These are phyloP conservation scores for Fusarium sororula DNA, from an alignment of 2,329 filamentous ascomycete genomes.

Conservation along the genomic window DNA sequence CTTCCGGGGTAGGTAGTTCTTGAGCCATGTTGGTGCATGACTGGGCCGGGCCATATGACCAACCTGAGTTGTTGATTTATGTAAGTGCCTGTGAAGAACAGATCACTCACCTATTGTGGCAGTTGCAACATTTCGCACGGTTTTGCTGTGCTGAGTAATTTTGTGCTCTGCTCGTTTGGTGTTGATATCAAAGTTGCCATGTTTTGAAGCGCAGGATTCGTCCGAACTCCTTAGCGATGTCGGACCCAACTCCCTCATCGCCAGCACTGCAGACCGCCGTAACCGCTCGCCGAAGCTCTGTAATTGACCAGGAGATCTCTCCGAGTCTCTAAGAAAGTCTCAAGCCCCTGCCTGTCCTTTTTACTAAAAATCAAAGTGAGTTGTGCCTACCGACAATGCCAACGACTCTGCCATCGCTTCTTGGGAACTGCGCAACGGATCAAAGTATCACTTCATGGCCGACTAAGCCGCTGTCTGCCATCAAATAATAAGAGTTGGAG, in stretches of 20 bases:
- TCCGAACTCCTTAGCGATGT: neutral
- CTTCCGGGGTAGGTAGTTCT: no score
- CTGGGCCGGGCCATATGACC: fast-evolving
- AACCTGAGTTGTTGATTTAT: no score
- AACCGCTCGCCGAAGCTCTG: no score
- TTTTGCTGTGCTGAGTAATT: fast-evolving
- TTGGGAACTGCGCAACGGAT: neutral
- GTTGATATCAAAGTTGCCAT: neutral
- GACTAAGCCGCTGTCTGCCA: fast-evolving
- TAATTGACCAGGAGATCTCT: fast-evolving
- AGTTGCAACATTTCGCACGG: neutral
- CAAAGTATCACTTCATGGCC: neutral
- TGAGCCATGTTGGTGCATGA: no score
- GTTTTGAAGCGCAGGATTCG: neutral
- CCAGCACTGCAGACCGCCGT: neutral
- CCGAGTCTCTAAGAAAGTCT: fast-evolving
- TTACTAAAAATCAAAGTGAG: neutral
- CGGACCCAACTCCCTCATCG: neutral
- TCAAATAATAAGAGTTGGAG: neutral
- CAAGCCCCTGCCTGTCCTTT: no score
- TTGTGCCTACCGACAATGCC: neutral
- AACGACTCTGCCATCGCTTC: neutral
- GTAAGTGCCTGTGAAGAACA: no score
- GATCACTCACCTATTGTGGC: no score
- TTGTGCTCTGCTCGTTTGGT: neutral